Percentiles rank a stretch among this genome's conserved stretches.
phyloP scores from a whole-genome alignment of 805 yeast species.

The Saturnispora ahearnii region DNA sequence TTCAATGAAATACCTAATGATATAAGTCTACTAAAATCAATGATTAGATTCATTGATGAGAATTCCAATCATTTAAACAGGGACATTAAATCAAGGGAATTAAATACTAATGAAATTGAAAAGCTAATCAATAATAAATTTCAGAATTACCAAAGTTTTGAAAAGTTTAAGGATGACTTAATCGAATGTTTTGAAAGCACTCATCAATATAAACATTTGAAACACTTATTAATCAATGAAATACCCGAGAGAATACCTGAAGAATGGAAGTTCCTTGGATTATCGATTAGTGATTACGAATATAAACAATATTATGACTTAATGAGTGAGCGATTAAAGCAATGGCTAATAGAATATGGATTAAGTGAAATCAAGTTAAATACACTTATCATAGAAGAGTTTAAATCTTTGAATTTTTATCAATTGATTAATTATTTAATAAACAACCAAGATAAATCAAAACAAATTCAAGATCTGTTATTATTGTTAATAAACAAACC shows the following conservation, averaged over 20 bases:
- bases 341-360: slow-evolving; percentile 9
- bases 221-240: background rate
- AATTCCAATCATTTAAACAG: slow-evolving; percentile 1
- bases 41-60: slow-evolving; percentile 9
- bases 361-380: background rate
- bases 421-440: slow-evolving; percentile 1
- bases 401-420: background rate
- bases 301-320: slow-evolving; percentile 7
- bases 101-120: slow-evolving; percentile 4
- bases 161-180: slow-evolving; percentile 3
- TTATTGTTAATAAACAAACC: slow-evolving; percentile 3
- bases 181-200: slow-evolving; percentile 1
- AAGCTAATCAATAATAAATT: slow-evolving; percentile 6
- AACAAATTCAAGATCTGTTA: slow-evolving; percentile 6
- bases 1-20: slow-evolving; percentile 7
- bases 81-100: slow-evolving; percentile 5
- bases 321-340: slow-evolving; percentile 8
- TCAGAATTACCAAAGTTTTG: slow-evolving; percentile 6
- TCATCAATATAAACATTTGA: background rate
- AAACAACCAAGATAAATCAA: slow-evolving; percentile 6
- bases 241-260: background rate
- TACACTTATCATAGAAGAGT: background rate
- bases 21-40: slow-evolving; percentile 1
- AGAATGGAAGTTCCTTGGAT: slow-evolving; percentile 3
- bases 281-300: background rate